These are phyloP conservation scores for Tephrocybe sp. DNA, from an alignment of 768 basidiomycete species.

Conservation along the genomic window DNA sequence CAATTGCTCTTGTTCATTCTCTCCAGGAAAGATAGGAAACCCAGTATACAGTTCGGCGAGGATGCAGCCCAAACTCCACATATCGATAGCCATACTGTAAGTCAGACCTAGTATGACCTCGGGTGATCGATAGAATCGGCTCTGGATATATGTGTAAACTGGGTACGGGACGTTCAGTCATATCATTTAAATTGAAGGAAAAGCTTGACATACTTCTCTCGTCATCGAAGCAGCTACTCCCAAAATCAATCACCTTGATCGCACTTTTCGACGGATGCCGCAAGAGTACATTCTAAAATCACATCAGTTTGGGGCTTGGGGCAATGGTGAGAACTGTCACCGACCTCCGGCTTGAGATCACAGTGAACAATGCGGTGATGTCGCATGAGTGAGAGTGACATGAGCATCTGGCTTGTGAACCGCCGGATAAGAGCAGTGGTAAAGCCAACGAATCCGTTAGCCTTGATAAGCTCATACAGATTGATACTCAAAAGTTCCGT, in stretches of 20 bases:
- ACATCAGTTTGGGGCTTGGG: conserved; percentile 1
- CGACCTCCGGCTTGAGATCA: conserved; percentile 96
- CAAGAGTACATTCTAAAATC: conserved; percentile 81
- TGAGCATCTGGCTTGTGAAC: conserved; percentile 94
- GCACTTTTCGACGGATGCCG: conserved; percentile 94
- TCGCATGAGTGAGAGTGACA: conserved; percentile 89
- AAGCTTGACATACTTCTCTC: conserved; percentile 78
- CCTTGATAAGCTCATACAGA: conserved; percentile 98
- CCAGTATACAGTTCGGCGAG: conserved; percentile 96
- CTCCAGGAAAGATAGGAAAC: conserved; percentile 97
- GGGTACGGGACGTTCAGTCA: conserved; percentile 4
- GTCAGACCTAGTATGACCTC: conserved; percentile 99
- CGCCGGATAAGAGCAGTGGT: conserved; percentile 92
- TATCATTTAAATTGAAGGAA: not conserved
- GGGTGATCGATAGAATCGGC: conserved; percentile 99
- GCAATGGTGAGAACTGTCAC: conserved; percentile 16
- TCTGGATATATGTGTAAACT: conserved; percentile 99
- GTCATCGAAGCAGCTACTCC: conserved; percentile 96
- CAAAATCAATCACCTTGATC: conserved; percentile 98
- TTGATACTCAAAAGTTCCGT: conserved; percentile 99
- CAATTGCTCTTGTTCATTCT: conserved; percentile 97
- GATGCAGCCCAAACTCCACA: conserved; percentile 99
- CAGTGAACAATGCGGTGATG: conserved; percentile 98
- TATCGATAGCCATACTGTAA: conserved; percentile 98
- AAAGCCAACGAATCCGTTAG: conserved; percentile 98